Base-by-base conservation (phyloP, 1,284 basidiomycete genomes). In the Trametes sp. region DNA sequence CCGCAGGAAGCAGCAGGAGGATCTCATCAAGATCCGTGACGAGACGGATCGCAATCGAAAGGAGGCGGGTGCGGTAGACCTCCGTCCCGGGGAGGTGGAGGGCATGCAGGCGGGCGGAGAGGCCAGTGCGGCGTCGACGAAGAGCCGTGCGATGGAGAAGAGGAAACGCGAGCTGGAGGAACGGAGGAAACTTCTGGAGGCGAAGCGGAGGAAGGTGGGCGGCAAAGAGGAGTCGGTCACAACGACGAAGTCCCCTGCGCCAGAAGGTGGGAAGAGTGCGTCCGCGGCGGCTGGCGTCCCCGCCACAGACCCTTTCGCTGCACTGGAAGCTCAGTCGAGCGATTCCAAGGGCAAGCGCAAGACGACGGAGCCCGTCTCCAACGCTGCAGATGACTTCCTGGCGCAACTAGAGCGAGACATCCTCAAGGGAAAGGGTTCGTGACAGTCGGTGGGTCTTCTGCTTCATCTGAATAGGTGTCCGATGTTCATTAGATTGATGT, bases 161-260 rank as follows among this genome's bases (percentile, higher is more conserved):
- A 81, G 93, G 69, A 96, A 93, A 75, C 77, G 84, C 68, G 91
- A 93, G 64, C 69, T 90, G 16, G 94, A 95, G 66, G 92, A 94
- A 72, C 78, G 95, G 67, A 83, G 88, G 60, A 86, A 86, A 63
- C 59, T 89, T 69, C 73, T 96, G n/a, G 91, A 94, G 59, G 91
- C 89, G 29, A 96, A 95, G 78, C 81, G 93, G 71, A 82, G 84
- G 71, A 92, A 95, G 80, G 69, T 86, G 70, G 76, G 74, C 54
- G 67, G 57, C 19, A 65, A 67, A 49, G 72, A 67, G 8, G 64
- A 61, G 23, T 41, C 56, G 21, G 48, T 35, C 7, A 46, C 50
- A 5, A 23, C 58, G n/a, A 58, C 50, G 10, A 14, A 29, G 16
- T 31, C 56, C 16, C 48, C 51, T 10, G 24, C 46, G 48, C 28